A percentile compares a stretch with the other conserved stretches of the same genome.
phyloP scores from a whole-genome alignment of 2,329 filamentous ascomycete genomes.

The Ophiocordyceps camponoti-saundersi region DNA sequence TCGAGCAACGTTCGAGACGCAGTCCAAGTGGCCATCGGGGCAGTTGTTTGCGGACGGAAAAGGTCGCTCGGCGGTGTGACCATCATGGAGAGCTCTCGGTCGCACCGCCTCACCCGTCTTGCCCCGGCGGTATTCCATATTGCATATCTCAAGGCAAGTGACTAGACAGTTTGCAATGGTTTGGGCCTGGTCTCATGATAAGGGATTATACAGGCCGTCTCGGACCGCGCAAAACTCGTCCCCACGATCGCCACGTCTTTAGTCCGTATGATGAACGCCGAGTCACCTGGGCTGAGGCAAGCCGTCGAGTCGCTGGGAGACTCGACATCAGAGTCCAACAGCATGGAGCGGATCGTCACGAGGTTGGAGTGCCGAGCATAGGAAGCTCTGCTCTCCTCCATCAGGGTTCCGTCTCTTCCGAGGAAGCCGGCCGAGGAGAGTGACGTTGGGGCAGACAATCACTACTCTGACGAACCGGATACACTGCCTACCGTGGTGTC shows the following conservation, averaged over 20 bases:
- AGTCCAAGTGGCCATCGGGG: conserved; percentile 8
- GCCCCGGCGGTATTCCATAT: conserved; percentile 19
- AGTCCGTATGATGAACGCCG: conserved; percentile 14
- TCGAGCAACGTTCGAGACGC: neutral
- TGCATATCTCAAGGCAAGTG: conserved; percentile 16
- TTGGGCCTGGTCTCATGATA: neutral
- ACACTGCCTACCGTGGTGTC: neutral
- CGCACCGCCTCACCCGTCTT: conserved; percentile 10
- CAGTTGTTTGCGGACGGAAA: conserved; percentile 10
- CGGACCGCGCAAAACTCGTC: conserved; percentile 10
- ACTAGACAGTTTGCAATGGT: neutral
- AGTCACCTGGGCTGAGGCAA: conserved; percentile 16
- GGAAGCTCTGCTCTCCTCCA: conserved; percentile 9
- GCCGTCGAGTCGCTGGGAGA: conserved; percentile 7
- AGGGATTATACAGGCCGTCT: conserved; percentile 7
- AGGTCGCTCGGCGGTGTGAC: conserved; percentile 8
- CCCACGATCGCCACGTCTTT: conserved; percentile 13
- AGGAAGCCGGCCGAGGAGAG: neutral
- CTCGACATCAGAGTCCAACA: neutral
- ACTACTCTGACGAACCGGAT: neutral
- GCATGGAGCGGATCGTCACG: neutral
- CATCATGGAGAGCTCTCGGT: conserved; percentile 4
- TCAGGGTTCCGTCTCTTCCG: conserved; percentile 3
- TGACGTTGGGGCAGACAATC: neutral
- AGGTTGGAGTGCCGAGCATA: conserved; percentile 5